These are phyloP conservation scores for Puccinia triticina DNA, from an alignment of 1,284 basidiomycete species.

Conservation along the genomic window DNA sequence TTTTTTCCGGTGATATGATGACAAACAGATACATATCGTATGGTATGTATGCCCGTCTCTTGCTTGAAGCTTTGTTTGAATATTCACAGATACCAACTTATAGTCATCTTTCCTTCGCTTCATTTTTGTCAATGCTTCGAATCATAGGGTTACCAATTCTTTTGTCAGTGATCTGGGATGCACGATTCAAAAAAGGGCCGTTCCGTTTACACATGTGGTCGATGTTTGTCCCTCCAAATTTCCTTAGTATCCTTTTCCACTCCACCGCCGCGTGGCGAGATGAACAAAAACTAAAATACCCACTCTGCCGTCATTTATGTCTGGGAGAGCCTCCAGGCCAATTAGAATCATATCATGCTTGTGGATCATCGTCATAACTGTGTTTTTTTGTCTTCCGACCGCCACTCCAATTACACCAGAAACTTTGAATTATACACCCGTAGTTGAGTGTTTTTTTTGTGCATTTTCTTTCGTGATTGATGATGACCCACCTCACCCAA, in stretches of 20 bases:
- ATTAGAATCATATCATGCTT: constrained; percentile 52
- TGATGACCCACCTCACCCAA: not conserved
- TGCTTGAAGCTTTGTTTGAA: not conserved
- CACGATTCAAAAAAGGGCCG: constrained; percentile 69
- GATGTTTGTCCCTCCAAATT: constrained; percentile 10
- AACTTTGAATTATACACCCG: constrained; percentile 73
- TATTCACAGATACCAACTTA: not conserved
- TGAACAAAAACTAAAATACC: constrained; percentile 64
- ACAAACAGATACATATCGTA: constrained; percentile 5
- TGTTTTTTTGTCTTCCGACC: constrained; percentile 56
- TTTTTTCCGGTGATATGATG: not conserved
- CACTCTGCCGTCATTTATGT: constrained; percentile 66
- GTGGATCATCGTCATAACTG: constrained; percentile 56
- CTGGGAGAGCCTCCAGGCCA: constrained; percentile 59
- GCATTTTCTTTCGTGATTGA: constrained; percentile 66
- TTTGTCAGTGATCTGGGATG: constrained; percentile 68
- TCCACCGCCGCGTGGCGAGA: constrained; percentile 61
- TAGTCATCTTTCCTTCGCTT: not conserved
- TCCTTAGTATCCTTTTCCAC: constrained; percentile 63
- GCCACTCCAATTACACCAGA: constrained; percentile 69
- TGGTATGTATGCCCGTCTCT: not conserved
- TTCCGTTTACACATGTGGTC: constrained; percentile 68
- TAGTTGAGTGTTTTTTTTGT: constrained; percentile 70
- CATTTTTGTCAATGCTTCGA: not conserved
- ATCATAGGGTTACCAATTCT: constrained; percentile 69